Evolutionary conservation across 352 stramenopile genomes (phyloP).

Genomic region (Phytopythium kandeliae): DNA sequence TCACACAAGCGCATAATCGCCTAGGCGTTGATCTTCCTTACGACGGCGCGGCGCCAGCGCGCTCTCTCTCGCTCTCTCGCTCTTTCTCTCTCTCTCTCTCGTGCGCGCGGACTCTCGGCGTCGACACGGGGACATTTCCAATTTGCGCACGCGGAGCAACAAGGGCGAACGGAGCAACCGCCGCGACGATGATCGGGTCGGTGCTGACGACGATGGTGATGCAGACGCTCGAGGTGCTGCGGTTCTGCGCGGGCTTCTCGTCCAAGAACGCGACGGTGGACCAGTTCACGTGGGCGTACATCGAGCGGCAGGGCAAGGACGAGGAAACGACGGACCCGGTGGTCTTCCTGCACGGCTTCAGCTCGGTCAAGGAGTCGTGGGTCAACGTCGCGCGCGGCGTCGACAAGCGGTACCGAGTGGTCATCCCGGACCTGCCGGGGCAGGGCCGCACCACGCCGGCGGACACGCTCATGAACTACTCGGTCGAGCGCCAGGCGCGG

Average conservation of each 20-base stretch:
- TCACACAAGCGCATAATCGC: no score
- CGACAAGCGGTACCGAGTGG: slow-evolving; percentile 43
- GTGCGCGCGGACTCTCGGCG: no score
- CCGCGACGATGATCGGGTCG: slow-evolving; percentile 17
- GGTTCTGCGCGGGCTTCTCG: slow-evolving; percentile 47
- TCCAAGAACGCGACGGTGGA: slow-evolving; percentile 35
- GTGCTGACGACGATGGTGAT: slow-evolving; percentile 23
- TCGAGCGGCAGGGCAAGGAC: slow-evolving; percentile 41
- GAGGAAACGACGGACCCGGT: slow-evolving; percentile 39
- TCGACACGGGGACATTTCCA: no score
- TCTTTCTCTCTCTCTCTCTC: no score
- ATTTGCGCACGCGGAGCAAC: not conserved
- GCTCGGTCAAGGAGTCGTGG: slow-evolving; percentile 66
- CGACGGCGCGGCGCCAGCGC: no score
- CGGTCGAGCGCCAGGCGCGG: slow-evolving; percentile 40
- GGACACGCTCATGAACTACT: slow-evolving; percentile 38
- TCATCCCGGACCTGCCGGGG: slow-evolving; percentile 68
- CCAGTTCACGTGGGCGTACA: slow-evolving; percentile 71
- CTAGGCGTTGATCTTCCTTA: no score
- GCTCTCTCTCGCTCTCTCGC: no score
- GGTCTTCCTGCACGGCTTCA: slow-evolving; percentile 71
- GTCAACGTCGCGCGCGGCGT: slow-evolving; percentile 40
- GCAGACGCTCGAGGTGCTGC: slow-evolving; percentile 38
- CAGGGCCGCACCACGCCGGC: slow-evolving; percentile 56
- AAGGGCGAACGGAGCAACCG: not conserved